Percentiles rank a stretch among this genome's conserved stretches.
Evolutionary conservation across 208 protist species (phyloP).

Genomic region (Phytomonas sp.): DNA sequence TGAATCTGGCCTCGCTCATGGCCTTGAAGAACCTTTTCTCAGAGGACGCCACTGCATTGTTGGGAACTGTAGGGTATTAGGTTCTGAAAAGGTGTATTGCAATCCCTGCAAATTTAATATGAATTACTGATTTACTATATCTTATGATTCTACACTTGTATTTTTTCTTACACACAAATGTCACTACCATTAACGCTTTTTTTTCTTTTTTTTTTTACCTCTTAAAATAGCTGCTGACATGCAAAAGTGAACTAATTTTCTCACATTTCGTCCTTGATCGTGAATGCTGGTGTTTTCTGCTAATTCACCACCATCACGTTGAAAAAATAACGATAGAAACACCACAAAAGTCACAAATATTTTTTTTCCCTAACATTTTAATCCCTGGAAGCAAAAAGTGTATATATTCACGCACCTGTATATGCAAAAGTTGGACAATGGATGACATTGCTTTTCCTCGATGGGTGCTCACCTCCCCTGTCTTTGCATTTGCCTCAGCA

Average conservation of each 20-base stretch:
- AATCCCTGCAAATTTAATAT: neutral
- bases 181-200: conserved; percentile 10
- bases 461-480: conserved; percentile 55
- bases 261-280: neutral
- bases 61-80: conserved; percentile 16
- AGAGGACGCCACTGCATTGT: conserved; percentile 7
- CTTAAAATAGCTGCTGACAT: neutral
- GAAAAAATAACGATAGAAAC: neutral
- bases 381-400: neutral
- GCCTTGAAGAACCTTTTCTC: conserved; percentile 40
- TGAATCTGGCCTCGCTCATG: conserved; percentile 49
- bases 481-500: conserved; percentile 44
- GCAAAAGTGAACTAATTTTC: neutral
- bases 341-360: neutral
- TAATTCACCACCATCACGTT: neutral
- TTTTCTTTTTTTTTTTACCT: conserved; percentile 15
- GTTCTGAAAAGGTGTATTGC: conserved; percentile 7
- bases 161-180: conserved; percentile 3
- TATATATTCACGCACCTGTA: neutral
- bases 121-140: conserved; percentile 4
- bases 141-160: conserved; percentile 3
- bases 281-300: neutral
- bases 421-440: conserved; percentile 25
- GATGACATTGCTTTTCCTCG: conserved; percentile 63
- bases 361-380: neutral